phyloP scores from a whole-genome alignment of 208 protist genomes.

The Trichomonas tenax region DNA sequence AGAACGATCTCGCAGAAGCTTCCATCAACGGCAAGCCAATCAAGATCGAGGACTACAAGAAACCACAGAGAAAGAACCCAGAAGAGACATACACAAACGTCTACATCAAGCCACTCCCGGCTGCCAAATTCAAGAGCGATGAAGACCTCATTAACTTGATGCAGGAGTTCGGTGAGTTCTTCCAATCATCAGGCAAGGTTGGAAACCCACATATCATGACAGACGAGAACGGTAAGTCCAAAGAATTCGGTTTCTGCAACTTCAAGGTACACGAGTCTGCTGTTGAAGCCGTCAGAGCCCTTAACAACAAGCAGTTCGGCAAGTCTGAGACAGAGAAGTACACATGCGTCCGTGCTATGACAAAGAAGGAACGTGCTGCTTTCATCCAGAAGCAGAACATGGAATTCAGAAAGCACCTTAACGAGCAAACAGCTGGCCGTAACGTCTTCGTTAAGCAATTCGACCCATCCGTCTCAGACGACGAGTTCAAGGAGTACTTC shows the following conservation, averaged over 20 bases:
- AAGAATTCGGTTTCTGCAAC: slow-evolving; percentile 90
- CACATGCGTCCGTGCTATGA: slow-evolving; percentile 75
- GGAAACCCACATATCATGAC: slow-evolving; percentile 43
- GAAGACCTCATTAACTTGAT: not conserved
- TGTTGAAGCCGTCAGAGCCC: slow-evolving; percentile 37
- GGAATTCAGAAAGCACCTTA: too few species aligned
- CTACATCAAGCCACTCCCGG: not conserved
- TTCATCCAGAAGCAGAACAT: not conserved
- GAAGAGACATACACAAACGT: slow-evolving; percentile 11
- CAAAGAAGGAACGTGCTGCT: slow-evolving; percentile 64
- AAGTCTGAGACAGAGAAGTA: slow-evolving; percentile 49
- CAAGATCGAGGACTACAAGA: not conserved
- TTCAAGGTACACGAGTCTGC: slow-evolving; percentile 55
- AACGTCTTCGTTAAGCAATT: not conserved
- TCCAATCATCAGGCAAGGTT: not conserved
- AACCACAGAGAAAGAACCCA: not conserved
- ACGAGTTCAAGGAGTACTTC: not conserved
- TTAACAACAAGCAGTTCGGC: slow-evolving; percentile 51
- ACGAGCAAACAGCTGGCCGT: not conserved
- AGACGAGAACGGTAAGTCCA: slow-evolving; percentile 66
- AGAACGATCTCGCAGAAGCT: not conserved
- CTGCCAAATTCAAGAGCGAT: not conserved
- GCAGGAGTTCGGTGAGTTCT: not conserved
- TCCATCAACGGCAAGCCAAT: not conserved
- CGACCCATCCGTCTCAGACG: not conserved